Evolutionary conservation across 1,284 basidiomycete species (phyloP), one percentile per base, ranked within the genome.

Genomic region (Leccinum fallax): DNA sequence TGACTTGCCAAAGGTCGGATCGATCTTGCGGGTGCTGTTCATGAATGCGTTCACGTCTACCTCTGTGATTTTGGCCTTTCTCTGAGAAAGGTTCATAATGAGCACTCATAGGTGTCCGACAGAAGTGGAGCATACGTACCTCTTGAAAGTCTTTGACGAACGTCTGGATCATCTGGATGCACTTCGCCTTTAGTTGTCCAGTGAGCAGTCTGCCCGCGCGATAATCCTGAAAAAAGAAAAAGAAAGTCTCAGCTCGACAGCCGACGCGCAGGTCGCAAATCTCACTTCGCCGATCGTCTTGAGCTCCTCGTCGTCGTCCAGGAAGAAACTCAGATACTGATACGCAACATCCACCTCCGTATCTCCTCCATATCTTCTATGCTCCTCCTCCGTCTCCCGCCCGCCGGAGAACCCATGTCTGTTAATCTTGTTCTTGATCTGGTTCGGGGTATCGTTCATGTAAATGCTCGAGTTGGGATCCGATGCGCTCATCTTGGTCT

Each of bases 381-480:
- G 97, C 67, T 98, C 94, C 77, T 98, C 97, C 73, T 95, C 89
- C 11, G 94, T 97, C 76, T 96, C 96, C 73, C 83, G 84, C 34
- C 94, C 94, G 36, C 94, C 94, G 0, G 92, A 94, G 77, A 96
- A 96, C 2, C 92, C 94, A 71, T 96, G 93, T 71, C 85, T 90
- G 75, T 95, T 98, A 75, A 99, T 89, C 82, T 99, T 99, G 77
- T 95, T 98, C 82, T 98, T 97, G 80, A 99, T 98, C 78, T 96
- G 92, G 67, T 88, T 89, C 16, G 89, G 83, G 60, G 92, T 94
- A 76, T 99, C 97, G 57, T 85, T 94, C 96, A 99, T 98, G 79
- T 86, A 98, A 68, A 99, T 97, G 69, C 91, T 92, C 65, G 89
- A 92, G 77, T 93, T 96, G 38, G 89, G 83, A 76, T 96, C 91